Evolutionary conservation across 768 basidiomycete genomes (phyloP).

Genomic region (Cyclocybe aegerita): DNA sequence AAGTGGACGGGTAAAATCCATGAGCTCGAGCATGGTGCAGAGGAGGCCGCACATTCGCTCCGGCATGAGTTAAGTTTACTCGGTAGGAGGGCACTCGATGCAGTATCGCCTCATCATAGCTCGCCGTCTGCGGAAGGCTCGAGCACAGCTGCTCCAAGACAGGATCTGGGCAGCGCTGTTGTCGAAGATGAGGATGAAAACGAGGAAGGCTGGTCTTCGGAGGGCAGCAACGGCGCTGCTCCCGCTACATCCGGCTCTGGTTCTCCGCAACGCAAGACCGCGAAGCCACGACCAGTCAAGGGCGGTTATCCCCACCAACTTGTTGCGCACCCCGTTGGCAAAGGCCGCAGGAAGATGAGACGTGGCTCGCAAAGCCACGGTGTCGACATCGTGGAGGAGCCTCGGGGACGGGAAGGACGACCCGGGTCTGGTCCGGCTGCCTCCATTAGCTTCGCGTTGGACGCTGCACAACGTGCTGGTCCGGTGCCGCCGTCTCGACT

Average conservation of each 20-base stretch:
- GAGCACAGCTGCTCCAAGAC: neutral
- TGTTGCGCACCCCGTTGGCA: too few species aligned
- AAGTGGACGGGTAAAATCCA: conserved; percentile 20
- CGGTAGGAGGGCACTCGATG: conserved; percentile 13
- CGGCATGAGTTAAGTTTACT: conserved; percentile 24
- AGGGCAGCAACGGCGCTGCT: conserved; percentile 33
- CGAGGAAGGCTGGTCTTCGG: conserved; percentile 68
- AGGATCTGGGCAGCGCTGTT: conserved; percentile 10
- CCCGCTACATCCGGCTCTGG: neutral
- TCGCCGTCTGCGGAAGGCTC: conserved; percentile 9
- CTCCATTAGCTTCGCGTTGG: neutral
- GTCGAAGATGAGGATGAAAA: conserved; percentile 36
- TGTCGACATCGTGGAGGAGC: conserved; percentile 3
- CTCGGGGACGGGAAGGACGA: conserved; percentile 7
- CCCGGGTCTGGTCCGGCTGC: neutral
- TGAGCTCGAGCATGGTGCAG: conserved; percentile 19
- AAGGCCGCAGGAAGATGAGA: too few species aligned
- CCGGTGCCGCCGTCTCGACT: conserved; percentile 13
- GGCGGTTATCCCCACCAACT: too few species aligned
- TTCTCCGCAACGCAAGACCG: conserved; percentile 4
- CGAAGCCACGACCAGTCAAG: neutral
- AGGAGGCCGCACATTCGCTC: conserved; percentile 18
- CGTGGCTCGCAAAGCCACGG: conserved; percentile 1
- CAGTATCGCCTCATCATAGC: conserved; percentile 7
- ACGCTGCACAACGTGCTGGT: conserved; percentile 5